These are phyloP conservation scores for Monosporascus ibericus DNA, from an alignment of 2,329 filamentous ascomycete genomes.

Conservation along the genomic window DNA sequence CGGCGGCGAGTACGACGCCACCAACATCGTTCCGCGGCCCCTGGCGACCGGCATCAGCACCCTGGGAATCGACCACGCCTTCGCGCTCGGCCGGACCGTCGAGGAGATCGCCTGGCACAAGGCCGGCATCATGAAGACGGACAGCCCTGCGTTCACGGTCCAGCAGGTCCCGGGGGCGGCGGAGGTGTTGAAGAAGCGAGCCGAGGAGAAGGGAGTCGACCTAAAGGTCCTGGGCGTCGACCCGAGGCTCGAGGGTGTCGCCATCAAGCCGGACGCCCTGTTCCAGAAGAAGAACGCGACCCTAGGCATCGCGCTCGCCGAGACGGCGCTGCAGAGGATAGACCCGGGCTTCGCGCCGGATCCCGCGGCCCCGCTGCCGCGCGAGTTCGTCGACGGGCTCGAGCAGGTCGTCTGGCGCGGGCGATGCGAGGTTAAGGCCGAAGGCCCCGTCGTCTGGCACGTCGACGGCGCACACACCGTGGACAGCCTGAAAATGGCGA, in stretches of 20 bases:
- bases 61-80: conserved; percentile 65
- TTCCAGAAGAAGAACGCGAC: conserved; percentile 55
- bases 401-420: conserved; percentile 73
- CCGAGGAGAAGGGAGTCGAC: conserved; percentile 43
- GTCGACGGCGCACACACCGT: conserved; percentile 91
- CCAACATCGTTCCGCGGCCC: conserved; percentile 57
- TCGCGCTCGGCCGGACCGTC: conserved; percentile 54
- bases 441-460: conserved; percentile 65
- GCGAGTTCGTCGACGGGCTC: conserved; percentile 65
- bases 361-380: conserved; percentile 38
- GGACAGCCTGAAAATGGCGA: conserved; percentile 79
- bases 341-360: conserved; percentile 25
- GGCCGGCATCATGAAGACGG: conserved; percentile 62
- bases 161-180: conserved; percentile 41
- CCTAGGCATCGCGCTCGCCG: conserved; percentile 44
- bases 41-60: conserved; percentile 56
- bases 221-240: conserved; percentile 43
- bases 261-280: conserved; percentile 43
- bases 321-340: conserved; percentile 40
- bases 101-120: conserved; percentile 70
- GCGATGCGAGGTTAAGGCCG: conserved; percentile 60
- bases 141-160: conserved; percentile 51
- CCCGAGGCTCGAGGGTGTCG: conserved; percentile 37
- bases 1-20: conserved; percentile 63
- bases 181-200: conserved; percentile 42